phyloP scores from a whole-genome alignment of 2,329 filamentous ascomycete genomes.

The Graphilbum sp. region DNA sequence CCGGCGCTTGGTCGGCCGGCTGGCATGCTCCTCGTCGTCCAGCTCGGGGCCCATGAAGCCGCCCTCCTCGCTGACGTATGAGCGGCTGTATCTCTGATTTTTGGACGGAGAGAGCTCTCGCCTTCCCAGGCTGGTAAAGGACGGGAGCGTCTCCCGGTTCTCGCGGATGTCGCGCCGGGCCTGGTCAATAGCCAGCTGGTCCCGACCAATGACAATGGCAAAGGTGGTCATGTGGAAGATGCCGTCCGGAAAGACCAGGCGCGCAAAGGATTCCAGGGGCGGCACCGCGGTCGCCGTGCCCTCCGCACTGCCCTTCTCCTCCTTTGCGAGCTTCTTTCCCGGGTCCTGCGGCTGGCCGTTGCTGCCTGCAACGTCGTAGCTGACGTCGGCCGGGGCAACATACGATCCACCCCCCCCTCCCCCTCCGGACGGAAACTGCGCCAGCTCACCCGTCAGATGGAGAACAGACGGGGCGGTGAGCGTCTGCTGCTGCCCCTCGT shows the following conservation, averaged over 20 bases:
- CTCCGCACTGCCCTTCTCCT: too few relatives aligned
- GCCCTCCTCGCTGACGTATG: conserved; percentile 53
- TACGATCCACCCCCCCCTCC: not conserved
- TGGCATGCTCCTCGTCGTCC: conserved; percentile 33
- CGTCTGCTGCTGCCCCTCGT: too few relatives aligned
- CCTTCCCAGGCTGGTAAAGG: too few relatives aligned
- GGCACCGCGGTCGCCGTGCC: too few relatives aligned
- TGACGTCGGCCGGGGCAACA: not conserved
- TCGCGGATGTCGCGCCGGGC: conserved; percentile 35
- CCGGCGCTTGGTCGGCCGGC: conserved; percentile 29
- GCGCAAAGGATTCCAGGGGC: conserved; percentile 37
- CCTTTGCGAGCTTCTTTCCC: too few relatives aligned
- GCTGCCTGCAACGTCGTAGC: not conserved
- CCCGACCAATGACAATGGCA: conserved; percentile 55
- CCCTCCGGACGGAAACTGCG: too few relatives aligned
- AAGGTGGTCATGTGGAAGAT: conserved; percentile 67
- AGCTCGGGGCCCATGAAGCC: conserved; percentile 50
- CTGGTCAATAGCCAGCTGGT: conserved; percentile 41
- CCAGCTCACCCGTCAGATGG: too few relatives aligned
- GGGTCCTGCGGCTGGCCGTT: too few relatives aligned
- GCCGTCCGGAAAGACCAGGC: conserved; percentile 57
- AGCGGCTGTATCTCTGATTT: conserved; percentile 31
- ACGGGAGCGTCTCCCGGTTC: conserved; percentile 7
- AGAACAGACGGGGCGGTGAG: too few relatives aligned
- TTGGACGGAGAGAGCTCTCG: too few relatives aligned